Conservation (phyloP, 2,329 filamentous ascomycete species). For the Fusarium burgessii region DNA sequence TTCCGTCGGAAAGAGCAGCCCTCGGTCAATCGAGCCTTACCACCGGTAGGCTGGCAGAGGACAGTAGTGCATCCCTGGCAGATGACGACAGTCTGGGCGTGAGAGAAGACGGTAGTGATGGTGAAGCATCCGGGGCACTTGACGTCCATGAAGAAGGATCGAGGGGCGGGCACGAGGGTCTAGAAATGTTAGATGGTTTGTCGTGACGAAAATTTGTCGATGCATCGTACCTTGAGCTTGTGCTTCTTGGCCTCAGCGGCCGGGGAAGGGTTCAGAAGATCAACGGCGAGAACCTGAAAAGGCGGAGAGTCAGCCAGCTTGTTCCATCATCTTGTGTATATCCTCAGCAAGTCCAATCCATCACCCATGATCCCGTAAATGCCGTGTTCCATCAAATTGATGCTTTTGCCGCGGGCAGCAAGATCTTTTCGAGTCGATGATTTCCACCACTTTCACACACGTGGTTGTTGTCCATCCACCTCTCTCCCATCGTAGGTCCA, state of each 20-base stretch:
- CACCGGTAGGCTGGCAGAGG: conserved; percentile 99
- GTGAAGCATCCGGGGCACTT: conserved; percentile 99
- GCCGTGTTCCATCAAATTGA: conserved; percentile 34
- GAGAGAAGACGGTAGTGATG: conserved; percentile 99
- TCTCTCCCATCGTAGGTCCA: conserved; percentile 40
- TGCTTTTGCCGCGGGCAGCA: conserved; percentile 34
- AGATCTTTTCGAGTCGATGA: conserved; percentile 21
- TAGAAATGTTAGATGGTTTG: conserved; percentile 54
- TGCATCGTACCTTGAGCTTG: conserved; percentile 93
- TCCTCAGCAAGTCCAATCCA: conserved; percentile 27
- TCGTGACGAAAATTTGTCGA: conserved; percentile 28
- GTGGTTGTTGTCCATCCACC: conserved; percentile 35
- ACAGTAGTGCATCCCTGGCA: conserved; percentile 99
- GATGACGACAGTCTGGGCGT: conserved; percentile 99
- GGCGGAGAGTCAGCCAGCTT: conserved; percentile 60
- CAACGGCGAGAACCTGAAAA: conserved; percentile 96
- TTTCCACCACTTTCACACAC: conserved; percentile 39
- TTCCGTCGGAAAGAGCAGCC: conserved; percentile 99
- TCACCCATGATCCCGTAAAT: conserved; percentile 16
- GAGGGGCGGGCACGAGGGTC: conserved; percentile 94
- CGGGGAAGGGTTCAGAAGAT: conserved; percentile 99
- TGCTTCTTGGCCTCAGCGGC: conserved; percentile 99
- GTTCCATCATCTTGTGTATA: conserved; percentile 35
- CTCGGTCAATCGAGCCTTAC: conserved; percentile 98
- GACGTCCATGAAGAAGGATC: conserved; percentile 99